Evolutionary conservation across 225 moss, liverwort and hornwort genomes (phyloP), one percentile per base, ranked within the genome.

Genomic region (Pseudisothecium myosuroides): DNA sequence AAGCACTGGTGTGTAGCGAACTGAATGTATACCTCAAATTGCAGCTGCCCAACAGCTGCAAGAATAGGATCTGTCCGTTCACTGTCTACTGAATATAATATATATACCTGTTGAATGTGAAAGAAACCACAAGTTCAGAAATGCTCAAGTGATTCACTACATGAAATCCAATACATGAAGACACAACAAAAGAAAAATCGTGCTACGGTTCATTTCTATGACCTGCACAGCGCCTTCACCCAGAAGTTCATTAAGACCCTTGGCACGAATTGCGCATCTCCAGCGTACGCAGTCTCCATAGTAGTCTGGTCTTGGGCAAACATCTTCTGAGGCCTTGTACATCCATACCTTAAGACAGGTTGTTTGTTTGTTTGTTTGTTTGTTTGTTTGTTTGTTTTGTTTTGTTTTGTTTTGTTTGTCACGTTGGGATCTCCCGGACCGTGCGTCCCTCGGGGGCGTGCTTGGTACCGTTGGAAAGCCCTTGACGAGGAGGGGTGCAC

Each of bases 211-310:
- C 13, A n/a, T 36, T 60, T 52, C 69, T 50, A 31, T 68, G 81
- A 98, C 98, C 98, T 98, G 98, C 86, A 98, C 98, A 85, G 98
- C 98, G 69, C 98, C 98, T 95, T 98, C 98, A 54, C 98, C 98
- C 55, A 98, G 92, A 82, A 98, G 93, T 86, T 98, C 98, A 83
- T 93, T 93, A 54, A 97, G 89, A 60, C 98, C 98, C 90, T 98
- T 98, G n/a, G n/a, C 85, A 95, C 88, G 76, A 98, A 98, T 71
- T 97, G 97, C 91, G 97, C 98, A 90, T 98, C 98, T 90, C 98
- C 98, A 88, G 97, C 98, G 82, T 93, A 98, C 47, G 96, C 98
- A 29, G 95, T 95, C 94, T 98, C 98, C 92, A 98, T 94, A 41
- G 98, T 98, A 34, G 94, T 91, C 55, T 96, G 97, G 85, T 97